phyloP scores from a whole-genome alignment of 2,329 filamentous ascomycete species.

The Fusarium metavorans region DNA sequence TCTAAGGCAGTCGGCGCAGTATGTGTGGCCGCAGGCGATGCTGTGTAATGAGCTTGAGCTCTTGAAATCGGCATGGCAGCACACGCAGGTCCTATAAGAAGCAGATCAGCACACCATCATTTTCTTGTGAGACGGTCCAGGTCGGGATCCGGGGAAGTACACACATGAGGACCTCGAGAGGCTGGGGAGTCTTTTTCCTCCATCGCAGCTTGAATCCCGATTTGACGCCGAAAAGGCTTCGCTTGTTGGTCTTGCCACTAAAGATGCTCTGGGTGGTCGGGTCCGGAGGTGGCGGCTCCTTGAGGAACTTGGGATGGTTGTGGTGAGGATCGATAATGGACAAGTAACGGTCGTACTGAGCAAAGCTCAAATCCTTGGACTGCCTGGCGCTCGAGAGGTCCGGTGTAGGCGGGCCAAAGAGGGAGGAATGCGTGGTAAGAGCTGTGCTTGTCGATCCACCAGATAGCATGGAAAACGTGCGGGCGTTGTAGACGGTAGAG shows the following conservation, averaged over 20 bases:
- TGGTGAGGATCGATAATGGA: constrained; percentile 57
- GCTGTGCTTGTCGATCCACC: constrained; percentile 55
- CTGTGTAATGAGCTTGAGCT: constrained; percentile 58
- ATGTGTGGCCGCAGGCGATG: constrained; percentile 69
- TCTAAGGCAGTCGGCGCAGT: constrained; percentile 66
- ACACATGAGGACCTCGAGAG: constrained; percentile 47
- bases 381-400: constrained; percentile 40
- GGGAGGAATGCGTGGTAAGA: constrained; percentile 58
- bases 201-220: constrained; percentile 59
- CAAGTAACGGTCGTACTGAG: constrained; percentile 65
- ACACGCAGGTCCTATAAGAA: constrained; percentile 64
- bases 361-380: constrained; percentile 59
- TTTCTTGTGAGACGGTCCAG: constrained; percentile 13
- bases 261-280: constrained; percentile 55
- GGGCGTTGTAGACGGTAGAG: constrained; percentile 57
- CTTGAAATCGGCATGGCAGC: constrained; percentile 67
- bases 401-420: constrained; percentile 46
- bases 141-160: constrained; percentile 36
- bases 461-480: constrained; percentile 59
- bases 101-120: constrained; percentile 29
- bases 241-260: constrained; percentile 57
- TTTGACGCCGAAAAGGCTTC: constrained; percentile 59
- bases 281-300: constrained; percentile 47
- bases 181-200: constrained; percentile 52
- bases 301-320: constrained; percentile 57